phyloP scores from a whole-genome alignment of 1,139 yeast species.

The Sugiyamaella grinbergsii region DNA sequence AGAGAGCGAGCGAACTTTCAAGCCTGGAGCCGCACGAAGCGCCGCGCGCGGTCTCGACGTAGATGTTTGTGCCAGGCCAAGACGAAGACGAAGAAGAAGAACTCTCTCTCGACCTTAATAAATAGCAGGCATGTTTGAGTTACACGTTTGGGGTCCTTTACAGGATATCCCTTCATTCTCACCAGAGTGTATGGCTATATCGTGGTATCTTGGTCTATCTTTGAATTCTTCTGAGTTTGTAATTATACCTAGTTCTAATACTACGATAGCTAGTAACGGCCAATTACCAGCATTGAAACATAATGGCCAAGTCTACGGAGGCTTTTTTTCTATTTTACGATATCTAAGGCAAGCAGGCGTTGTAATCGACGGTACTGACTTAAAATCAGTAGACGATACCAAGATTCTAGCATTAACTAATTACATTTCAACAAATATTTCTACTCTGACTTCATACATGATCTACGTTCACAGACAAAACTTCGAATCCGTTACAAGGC shows the following conservation, averaged over 20 bases:
- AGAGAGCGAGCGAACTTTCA: background rate
- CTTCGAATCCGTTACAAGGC: conserved; percentile 66
- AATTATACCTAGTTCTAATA: conserved; percentile 59
- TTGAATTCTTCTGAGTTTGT: conserved; percentile 35
- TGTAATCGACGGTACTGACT: conserved; percentile 12
- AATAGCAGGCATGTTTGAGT: conserved; percentile 38
- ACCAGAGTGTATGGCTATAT: conserved; percentile 49
- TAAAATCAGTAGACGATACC: conserved; percentile 26
- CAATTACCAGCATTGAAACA: conserved; percentile 58
- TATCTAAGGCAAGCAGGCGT: conserved; percentile 38
- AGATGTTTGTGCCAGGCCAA: too few relatives aligned
- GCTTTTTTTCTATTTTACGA: conserved; percentile 53
- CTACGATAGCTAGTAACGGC: conserved; percentile 52
- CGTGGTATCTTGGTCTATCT: conserved; percentile 42
- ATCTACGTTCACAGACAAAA: conserved; percentile 61
- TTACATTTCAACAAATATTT: conserved; percentile 47
- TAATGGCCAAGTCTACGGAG: conserved; percentile 45
- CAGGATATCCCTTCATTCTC: conserved; percentile 44
- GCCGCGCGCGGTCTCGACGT: background rate
- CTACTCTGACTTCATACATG: conserved; percentile 60
- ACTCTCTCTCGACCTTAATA: too few relatives aligned
- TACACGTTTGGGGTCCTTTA: conserved; percentile 62
- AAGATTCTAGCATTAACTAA: conserved; percentile 44
- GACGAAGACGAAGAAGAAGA: too few relatives aligned
- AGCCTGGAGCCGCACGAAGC: conserved; percentile 5